These are phyloP conservation scores for Reticulascus tulasneorum DNA, from an alignment of 2,329 filamentous ascomycete genomes.

Conservation along the genomic window DNA sequence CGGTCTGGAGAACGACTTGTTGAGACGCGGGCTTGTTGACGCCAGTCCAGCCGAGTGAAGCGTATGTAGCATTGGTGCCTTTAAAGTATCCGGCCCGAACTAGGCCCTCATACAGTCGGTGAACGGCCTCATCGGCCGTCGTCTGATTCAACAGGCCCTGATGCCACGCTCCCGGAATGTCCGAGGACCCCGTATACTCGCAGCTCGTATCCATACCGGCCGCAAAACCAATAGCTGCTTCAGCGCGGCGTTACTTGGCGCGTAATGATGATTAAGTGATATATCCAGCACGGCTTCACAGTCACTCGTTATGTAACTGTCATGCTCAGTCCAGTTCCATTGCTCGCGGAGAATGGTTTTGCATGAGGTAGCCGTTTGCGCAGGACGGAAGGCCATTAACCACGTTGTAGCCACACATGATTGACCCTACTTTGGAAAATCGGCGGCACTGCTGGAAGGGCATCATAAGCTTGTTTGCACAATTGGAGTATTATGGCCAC, in stretches of 20 bases:
- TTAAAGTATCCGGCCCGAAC: conserved; percentile 57
- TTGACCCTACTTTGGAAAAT: conserved; percentile 51
- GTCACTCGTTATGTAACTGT: conserved; percentile 61
- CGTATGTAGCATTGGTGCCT: conserved; percentile 33
- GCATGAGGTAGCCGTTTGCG: conserved; percentile 57
- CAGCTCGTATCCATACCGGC: conserved; percentile 30
- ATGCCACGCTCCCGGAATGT: conserved; percentile 24
- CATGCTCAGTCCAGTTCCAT: conserved; percentile 58
- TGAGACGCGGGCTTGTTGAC: conserved; percentile 51
- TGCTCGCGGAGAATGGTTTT: conserved; percentile 60
- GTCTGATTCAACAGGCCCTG: conserved; percentile 25
- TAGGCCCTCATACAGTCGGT: conserved; percentile 49
- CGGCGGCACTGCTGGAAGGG: conserved; percentile 61
- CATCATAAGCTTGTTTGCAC: too few relatives aligned
- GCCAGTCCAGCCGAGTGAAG: conserved; percentile 47
- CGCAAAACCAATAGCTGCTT: conserved; percentile 25
- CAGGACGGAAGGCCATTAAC: conserved; percentile 64
- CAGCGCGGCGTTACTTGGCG: conserved; percentile 27
- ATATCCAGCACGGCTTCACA: conserved; percentile 61
- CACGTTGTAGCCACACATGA: conserved; percentile 61
- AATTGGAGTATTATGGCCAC: too few relatives aligned
- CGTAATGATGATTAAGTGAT: conserved; percentile 38
- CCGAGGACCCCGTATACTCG: conserved; percentile 17
- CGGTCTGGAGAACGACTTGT: conserved; percentile 53
- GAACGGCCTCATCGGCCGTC: conserved; percentile 37